phyloP scores from a whole-genome alignment of 2,329 filamentous ascomycete species.

The Fusarium coicis region DNA sequence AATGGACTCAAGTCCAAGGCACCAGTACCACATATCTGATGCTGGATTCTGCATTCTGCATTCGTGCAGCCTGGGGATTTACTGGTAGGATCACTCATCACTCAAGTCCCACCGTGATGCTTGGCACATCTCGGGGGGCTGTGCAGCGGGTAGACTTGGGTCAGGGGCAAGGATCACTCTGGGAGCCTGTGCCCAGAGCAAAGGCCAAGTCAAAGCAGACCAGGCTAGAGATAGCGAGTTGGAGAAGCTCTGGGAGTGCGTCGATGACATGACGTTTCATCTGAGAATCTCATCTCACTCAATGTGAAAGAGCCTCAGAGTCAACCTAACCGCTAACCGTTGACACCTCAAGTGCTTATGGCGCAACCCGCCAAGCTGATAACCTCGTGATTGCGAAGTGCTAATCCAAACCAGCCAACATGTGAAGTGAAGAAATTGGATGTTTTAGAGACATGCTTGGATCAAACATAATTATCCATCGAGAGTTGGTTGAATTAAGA shows the following conservation, averaged over 20 bases:
- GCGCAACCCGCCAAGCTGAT: slow-evolving; percentile 11
- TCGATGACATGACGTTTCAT: slow-evolving; percentile 37
- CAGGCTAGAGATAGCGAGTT: slow-evolving; percentile 8
- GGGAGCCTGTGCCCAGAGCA: slow-evolving; percentile 29
- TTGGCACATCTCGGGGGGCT: slow-evolving; percentile 45
- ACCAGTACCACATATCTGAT: slow-evolving; percentile 36
- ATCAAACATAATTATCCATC: background rate
- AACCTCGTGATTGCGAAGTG: background rate
- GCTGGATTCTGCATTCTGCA: slow-evolving; percentile 23
- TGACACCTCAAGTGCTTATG: slow-evolving; percentile 28
- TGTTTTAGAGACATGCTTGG: background rate
- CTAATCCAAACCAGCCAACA: background rate
- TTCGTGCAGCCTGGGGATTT: slow-evolving; percentile 38
- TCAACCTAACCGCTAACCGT: background rate
- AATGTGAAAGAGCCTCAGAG: slow-evolving; percentile 20
- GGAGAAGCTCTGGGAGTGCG: slow-evolving; percentile 30
- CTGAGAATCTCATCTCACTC: slow-evolving; percentile 6
- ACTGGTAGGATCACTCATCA: slow-evolving; percentile 31
- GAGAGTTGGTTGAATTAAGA: background rate
- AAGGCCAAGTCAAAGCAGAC: slow-evolving; percentile 20
- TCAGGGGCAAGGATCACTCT: slow-evolving; percentile 36
- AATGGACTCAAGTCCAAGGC: slow-evolving; percentile 33
- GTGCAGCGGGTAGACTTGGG: slow-evolving; percentile 43
- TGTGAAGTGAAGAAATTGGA: background rate
- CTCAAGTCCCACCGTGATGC: slow-evolving; percentile 36